Evolutionary conservation across 2,329 filamentous ascomycete genomes (phyloP), one percentile per base, ranked within the genome.

Genomic region (Mariannaea sp.): DNA sequence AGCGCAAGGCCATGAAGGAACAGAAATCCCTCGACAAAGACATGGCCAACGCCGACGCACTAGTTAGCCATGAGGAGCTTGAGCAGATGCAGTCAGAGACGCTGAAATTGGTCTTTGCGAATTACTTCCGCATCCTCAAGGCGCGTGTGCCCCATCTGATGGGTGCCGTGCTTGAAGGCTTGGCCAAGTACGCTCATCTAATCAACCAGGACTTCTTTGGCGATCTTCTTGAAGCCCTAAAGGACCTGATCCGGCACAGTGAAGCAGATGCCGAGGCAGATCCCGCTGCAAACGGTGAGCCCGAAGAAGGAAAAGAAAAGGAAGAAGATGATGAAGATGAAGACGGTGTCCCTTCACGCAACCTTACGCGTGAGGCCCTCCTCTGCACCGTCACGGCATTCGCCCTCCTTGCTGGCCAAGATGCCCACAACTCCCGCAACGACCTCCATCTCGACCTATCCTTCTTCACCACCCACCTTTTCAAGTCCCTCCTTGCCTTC

Each of bases 131-230:
- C 46, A 93, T 97, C 49, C 77, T 99, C 36, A 97, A 97, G 76
- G 80, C 86, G 48, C 85, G 92, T 20, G 81, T 85, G 19, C 87
- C 90, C 12, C 85, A 88, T 61, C 83, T 99, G 14, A 97, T 97
- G 90, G 94, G 94, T n/a, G 92, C 93, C 12, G 92, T 97, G 0
- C 82, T 99, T 5, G 94, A 97, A 76, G 94, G 94, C 22, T 77
- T 99, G 17, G 92, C 93, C 44, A 92, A 92, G 69, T 99, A 96
- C 69, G 87, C 92, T 3, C 94, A 97, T 70, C 81, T 99, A 55
- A 99, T 99, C 80, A 99, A 99, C 75, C 92, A 99, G 69, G 91
- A 99, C 70, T 97, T 99, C 78, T 99, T 99, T 66, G 94, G 93
- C 22, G 94, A 99, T 69, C 80, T 99, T 24, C 83, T 99, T 9